Percentiles rank a stretch among this genome's conserved stretches.
phyloP scores from a whole-genome alignment of 371 early-diverging fungal species.

The Lichtheimia hyalospora region DNA sequence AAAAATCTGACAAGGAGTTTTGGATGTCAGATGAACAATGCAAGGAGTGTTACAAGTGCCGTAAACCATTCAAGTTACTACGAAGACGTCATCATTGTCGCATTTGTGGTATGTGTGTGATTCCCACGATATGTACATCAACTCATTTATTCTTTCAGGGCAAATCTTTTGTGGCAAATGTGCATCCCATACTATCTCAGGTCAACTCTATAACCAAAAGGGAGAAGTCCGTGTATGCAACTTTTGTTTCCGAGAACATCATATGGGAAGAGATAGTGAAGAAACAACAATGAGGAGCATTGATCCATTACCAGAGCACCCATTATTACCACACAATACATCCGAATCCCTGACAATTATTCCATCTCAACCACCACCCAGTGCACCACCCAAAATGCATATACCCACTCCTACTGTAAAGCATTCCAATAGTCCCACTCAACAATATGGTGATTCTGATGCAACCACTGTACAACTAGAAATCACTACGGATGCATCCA shows the following conservation, averaged over 20 bases:
- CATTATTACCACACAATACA: too few species aligned
- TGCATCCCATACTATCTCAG: slow-evolving; percentile 75
- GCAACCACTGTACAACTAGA: slow-evolving; percentile 43
- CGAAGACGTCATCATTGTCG: slow-evolving; percentile 86
- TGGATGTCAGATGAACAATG: slow-evolving; percentile 89
- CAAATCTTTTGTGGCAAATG: slow-evolving; percentile 84
- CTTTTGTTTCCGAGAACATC: slow-evolving; percentile 65
- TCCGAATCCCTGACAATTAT: slow-evolving; percentile 22
- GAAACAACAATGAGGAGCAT: background rate
- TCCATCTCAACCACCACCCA: slow-evolving; percentile 42
- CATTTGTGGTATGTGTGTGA: slow-evolving; percentile 65
- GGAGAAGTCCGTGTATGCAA: slow-evolving; percentile 80
- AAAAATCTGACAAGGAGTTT: slow-evolving; percentile 68
- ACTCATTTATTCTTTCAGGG: slow-evolving; percentile 32
- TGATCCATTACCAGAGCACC: slow-evolving; percentile 3
- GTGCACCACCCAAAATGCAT: slow-evolving; percentile 46
- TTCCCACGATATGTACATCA: background rate
- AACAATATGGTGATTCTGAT: slow-evolving; percentile 40
- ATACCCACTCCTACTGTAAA: slow-evolving; percentile 46
- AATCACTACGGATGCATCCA: slow-evolving; percentile 23
- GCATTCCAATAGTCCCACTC: slow-evolving; percentile 23
- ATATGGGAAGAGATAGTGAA: slow-evolving; percentile 5
- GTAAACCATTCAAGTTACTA: slow-evolving; percentile 68
- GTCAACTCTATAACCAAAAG: slow-evolving; percentile 67
- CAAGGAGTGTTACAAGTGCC: slow-evolving; percentile 85